Conservation (phyloP, 2,329 filamentous ascomycete genomes). For the Thelonectria olida region DNA sequence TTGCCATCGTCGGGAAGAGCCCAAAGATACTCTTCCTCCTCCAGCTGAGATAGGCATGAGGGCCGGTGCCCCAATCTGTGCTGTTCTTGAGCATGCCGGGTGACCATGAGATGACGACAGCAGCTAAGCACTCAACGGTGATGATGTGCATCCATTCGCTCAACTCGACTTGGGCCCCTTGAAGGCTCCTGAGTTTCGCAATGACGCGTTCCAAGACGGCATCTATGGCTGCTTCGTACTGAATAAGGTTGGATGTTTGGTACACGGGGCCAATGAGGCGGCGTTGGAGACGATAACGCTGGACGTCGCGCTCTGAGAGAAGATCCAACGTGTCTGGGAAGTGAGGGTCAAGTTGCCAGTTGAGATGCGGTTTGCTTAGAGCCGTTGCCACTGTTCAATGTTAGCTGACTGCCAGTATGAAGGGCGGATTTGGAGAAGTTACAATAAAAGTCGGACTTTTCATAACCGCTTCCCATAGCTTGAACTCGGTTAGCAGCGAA, state of each 20-base stretch:
- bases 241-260: slow-evolving; percentile 52
- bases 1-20: slow-evolving; percentile 55
- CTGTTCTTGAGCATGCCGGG: slow-evolving; percentile 55
- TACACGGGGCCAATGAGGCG: slow-evolving; percentile 61
- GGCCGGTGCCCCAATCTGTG: slow-evolving; percentile 58
- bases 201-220: slow-evolving; percentile 49
- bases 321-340: slow-evolving; percentile 59
- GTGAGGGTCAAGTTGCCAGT: slow-evolving; percentile 47
- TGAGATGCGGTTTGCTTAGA: slow-evolving; percentile 53
- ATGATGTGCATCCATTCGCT: slow-evolving; percentile 67
- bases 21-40: slow-evolving; percentile 62
- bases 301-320: slow-evolving; percentile 57
- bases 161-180: slow-evolving; percentile 55
- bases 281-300: slow-evolving; percentile 59
- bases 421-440: slow-evolving; percentile 25
- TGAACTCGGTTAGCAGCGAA: background rate
- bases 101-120: slow-evolving; percentile 61
- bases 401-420: background rate
- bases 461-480: slow-evolving; percentile 58
- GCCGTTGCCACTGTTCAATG: slow-evolving; percentile 53
- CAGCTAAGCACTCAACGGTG: slow-evolving; percentile 60
- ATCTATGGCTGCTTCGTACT: slow-evolving; percentile 53
- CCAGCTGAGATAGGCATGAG: slow-evolving; percentile 60
- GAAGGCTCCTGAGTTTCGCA: slow-evolving; percentile 46
- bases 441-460: slow-evolving; percentile 65